Evolutionary conservation across 2,329 filamentous ascomycete genomes (phyloP), one percentile per base, ranked within the genome.

Genomic region (Cladosporium velox): DNA sequence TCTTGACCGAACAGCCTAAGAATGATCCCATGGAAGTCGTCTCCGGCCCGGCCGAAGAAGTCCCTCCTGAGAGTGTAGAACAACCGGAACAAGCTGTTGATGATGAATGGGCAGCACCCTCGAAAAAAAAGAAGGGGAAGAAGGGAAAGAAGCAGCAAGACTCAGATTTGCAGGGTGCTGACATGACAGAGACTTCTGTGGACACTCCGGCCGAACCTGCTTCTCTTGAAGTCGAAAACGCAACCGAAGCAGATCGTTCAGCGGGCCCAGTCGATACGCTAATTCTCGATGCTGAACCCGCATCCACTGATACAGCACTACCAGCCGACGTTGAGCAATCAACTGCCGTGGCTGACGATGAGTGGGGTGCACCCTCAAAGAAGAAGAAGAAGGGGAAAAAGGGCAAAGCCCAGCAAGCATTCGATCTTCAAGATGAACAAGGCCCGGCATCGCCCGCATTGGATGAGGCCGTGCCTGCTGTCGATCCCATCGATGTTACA

Each of bases 111-210:
- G 21, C n/a, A 51, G 67, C 8, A 66, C 65, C 41, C 12, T 8
- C 21, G 28, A 72, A 69, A 65, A 66, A 69, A 24, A 75, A 74
- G 69, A 77, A 77, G 65, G 69, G 69, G 58, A 79, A 77, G 71
- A 77, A 73, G 64, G 65, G 68, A 66, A 71, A 72, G 63, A 72
- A 72, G 65, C 44, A 69, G 52, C 62, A 69, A n/a, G 60, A 49
- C 18, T 10, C 44, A 18, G 59, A 51, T 28, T 30, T 30, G 28
- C 24, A 51, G 12, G 44, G 30, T 18, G 41, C 21, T 15, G 44
- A 51, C 28, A 26, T 18, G 2, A 15, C 44, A 4, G 28, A 44
- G 3, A 15, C 59, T 18, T 11, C 11, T 24, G n/a, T 35, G 26
- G 59, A 49, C 26, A 24, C 41, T 51, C n/a, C 59, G 7, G 44